Conservation (phyloP, 1,139 yeast genomes). For the Nakaseomyces uthaithaninus region DNA sequence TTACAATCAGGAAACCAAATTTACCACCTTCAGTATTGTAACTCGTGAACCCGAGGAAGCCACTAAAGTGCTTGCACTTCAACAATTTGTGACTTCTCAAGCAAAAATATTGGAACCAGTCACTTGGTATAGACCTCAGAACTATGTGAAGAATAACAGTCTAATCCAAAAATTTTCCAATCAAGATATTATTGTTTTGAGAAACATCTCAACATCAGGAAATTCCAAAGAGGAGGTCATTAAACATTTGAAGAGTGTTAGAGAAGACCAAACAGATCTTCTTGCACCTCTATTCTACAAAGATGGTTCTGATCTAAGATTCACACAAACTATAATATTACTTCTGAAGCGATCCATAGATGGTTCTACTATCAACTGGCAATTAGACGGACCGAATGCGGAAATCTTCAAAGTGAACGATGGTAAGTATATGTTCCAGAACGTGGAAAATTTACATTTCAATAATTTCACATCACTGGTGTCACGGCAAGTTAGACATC, state of each 20-base stretch:
- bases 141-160: not conserved
- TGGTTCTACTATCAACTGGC: conserved; percentile 7
- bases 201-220: not conserved
- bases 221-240: conserved; percentile 2
- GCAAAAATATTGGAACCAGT: not conserved
- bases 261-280: conserved; percentile 10
- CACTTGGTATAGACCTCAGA: conserved; percentile 1
- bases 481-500: conserved; percentile 12
- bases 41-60: conserved; percentile 2
- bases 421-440: conserved; percentile 16
- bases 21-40: not conserved
- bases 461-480: conserved; percentile 28
- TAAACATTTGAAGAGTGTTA: not conserved
- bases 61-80: not conserved
- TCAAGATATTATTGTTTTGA: not conserved
- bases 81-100: not conserved
- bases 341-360: conserved; percentile 5
- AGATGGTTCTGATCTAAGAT: conserved; percentile 7
- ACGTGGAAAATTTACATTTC: conserved; percentile 24
- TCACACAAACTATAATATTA: conserved; percentile 9
- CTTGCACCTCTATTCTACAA: conserved; percentile 9
- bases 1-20: not conserved
- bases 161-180: not conserved
- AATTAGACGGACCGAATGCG: conserved; percentile 15
- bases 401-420: conserved; percentile 20